Evolutionary conservation across 2,329 filamentous ascomycete genomes (phyloP), one percentile per base, ranked within the genome.

Genomic region (Beauveria brongniartii): DNA sequence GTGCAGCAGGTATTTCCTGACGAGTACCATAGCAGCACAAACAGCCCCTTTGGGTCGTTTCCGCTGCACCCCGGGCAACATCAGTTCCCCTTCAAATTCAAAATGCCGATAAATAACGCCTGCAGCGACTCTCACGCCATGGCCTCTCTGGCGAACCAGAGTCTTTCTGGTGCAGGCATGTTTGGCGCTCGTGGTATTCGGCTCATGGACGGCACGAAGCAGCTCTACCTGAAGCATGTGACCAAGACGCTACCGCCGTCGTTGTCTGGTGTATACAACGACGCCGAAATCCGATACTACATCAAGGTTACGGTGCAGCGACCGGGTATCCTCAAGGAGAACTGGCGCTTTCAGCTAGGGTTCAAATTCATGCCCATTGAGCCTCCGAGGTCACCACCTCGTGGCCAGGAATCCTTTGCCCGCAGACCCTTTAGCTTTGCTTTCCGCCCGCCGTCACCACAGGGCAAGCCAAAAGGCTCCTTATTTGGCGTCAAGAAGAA

Each of bases 331-430:
- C 91, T 95, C 74, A 93, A 93, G 70, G 92, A 96, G 75, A 97
- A 97, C 69, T 89, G 91, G 73, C 81, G 92, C 22, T 80, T 80
- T 64, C 77, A 83, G 64, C 69, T 81, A 41, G 85, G 86, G 41
- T 88, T 97, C 75, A 93, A 90, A 62, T 94, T 99, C 71, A 81
- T 97, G 43, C 94, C 94, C 5, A 93, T 97, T 66, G 94, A 99
- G 72, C 90, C 91, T 6, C 92, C 93, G 0, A 81, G 92, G 47
- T 85, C 85, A 0, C 77, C 82, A 5, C 77, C 80, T 51, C 82
- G 85, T 1, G 83, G 84, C 26, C 88, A 91, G 65, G 92, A 97
- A 73, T 87, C 89, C 2, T 99, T 91, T 74, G 94, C 92, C 2
- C 81, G 92, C 62, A 83, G 93, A 24, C 84, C 83, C 0, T 87